phyloP scores from a whole-genome alignment of 2,329 filamentous ascomycete genomes.

The Trichoderma sp. region DNA sequence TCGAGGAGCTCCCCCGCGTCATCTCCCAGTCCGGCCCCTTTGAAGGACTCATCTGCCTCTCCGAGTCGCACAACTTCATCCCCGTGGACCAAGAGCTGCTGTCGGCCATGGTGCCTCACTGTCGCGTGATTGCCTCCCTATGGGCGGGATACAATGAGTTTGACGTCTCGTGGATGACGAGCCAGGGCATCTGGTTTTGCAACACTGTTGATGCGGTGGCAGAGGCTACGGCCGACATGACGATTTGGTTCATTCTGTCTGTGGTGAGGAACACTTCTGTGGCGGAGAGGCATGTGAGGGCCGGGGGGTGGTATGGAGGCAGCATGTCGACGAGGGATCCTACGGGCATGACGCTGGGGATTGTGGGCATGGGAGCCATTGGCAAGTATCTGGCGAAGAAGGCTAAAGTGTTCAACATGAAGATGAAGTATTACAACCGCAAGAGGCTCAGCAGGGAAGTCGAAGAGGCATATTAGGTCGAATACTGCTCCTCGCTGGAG shows the following conservation, averaged over 20 bases:
- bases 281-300: constrained; percentile 41
- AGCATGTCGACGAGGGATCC: constrained; percentile 45
- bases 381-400: constrained; percentile 47
- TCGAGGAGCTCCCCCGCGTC: constrained; percentile 39
- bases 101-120: constrained; percentile 42
- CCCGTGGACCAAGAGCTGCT: constrained; percentile 52
- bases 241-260: constrained; percentile 39
- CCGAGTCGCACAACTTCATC: constrained; percentile 51
- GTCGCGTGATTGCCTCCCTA: constrained; percentile 49
- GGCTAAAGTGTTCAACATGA: constrained; percentile 46
- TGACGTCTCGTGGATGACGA: constrained; percentile 46
- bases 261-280: constrained; percentile 48
- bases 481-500: constrained; percentile 42
- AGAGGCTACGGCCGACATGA: constrained; percentile 55
- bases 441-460: constrained; percentile 37
- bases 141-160: constrained; percentile 53
- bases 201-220: constrained; percentile 56
- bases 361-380: constrained; percentile 52
- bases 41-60: constrained; percentile 52
- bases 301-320: constrained; percentile 42
- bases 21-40: constrained; percentile 44
- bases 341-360: constrained; percentile 47
- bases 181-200: constrained; percentile 52
- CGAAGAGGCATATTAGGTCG: constrained; percentile 40
- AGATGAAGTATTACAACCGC: constrained; percentile 48